Conservation (phyloP, 106 monocot species). For the Posidonia australis region DNA sequence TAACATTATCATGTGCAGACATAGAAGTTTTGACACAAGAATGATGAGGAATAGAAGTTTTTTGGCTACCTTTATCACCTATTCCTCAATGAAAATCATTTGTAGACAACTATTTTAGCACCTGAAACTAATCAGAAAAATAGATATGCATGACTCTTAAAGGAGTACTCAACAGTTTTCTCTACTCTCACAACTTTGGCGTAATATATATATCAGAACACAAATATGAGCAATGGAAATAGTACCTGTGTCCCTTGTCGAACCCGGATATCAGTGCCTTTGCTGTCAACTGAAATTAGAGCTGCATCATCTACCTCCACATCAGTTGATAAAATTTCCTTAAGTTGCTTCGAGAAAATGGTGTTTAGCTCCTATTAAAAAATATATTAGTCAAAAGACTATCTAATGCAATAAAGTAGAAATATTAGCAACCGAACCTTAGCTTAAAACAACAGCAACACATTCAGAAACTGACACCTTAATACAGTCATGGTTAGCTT, state of each 20-base stretch:
- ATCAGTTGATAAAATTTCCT: slow-evolving; percentile 58
- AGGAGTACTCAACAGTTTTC: neutral
- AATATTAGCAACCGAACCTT: neutral
- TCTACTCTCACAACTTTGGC: neutral
- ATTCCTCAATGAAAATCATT: no score
- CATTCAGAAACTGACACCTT: neutral
- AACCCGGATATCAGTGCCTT: slow-evolving; percentile 87
- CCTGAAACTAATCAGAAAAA: no score
- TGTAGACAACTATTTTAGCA: no score
- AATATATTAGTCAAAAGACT: neutral
- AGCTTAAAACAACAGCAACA: neutral
- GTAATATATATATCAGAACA: neutral
- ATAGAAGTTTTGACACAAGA: no score
- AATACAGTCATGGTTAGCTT: neutral
- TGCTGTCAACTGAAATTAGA: slow-evolving; percentile 92
- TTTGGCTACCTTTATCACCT: no score
- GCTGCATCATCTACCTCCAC: slow-evolving; percentile 91
- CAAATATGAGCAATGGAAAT: neutral
- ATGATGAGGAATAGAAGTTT: no score
- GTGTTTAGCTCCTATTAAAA: slow-evolving; percentile 70
- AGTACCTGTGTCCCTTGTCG: slow-evolving; percentile 91
- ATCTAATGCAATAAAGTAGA: neutral
- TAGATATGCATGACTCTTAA: no score
- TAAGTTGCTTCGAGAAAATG: slow-evolving; percentile 83
- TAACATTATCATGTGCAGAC: no score